These are phyloP conservation scores for Solanum neorickii DNA, from an alignment of 257 asterid genomes.

Conservation along the genomic window DNA sequence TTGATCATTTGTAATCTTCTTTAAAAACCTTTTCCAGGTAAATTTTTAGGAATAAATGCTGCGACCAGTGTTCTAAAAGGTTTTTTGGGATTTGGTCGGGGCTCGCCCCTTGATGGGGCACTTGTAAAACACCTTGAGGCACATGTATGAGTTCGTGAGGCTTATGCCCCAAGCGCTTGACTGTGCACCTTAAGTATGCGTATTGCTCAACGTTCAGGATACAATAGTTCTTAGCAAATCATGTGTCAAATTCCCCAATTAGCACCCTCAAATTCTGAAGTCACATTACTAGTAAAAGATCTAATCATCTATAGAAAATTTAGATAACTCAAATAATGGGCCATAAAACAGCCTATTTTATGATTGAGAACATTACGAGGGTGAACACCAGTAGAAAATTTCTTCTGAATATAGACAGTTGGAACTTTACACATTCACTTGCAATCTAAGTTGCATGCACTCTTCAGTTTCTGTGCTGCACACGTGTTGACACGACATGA, in stretches of 20 bases:
- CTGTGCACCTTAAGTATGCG: neutral
- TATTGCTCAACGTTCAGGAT: neutral
- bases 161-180: neutral
- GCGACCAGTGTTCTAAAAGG: neutral
- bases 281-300: neutral
- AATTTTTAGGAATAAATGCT: neutral
- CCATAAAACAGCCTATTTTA: neutral
- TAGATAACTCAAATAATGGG: neutral
- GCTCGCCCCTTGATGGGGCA: neutral
- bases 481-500: neutral
- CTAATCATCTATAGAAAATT: neutral
- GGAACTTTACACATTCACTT: neutral
- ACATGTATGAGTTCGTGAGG: neutral
- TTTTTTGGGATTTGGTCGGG: neutral
- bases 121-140: neutral
- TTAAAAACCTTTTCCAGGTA: neutral
- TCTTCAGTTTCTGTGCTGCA: neutral
- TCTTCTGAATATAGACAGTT: neutral
- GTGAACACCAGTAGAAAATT: neutral
- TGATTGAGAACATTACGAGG: neutral
- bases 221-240: neutral
- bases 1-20: neutral
- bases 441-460: neutral
- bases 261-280: neutral
- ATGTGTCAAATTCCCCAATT: neutral